phyloP scores from a whole-genome alignment of 2,329 filamentous ascomycete species.

The Leptographium wingfieldii region DNA sequence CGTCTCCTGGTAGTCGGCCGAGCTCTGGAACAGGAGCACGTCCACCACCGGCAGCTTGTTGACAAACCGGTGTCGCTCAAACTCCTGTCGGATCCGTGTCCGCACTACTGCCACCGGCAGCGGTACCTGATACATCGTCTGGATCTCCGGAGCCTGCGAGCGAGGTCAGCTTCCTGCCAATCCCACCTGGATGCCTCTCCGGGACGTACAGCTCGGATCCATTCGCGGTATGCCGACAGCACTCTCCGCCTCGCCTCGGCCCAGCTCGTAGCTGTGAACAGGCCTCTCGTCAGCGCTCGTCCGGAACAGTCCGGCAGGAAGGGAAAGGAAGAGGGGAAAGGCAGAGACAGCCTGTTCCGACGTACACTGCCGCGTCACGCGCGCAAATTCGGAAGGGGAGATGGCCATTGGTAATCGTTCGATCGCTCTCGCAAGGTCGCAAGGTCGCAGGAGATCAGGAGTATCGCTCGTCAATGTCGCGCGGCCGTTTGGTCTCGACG shows the following conservation, averaged over 20 bases:
- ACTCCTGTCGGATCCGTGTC: conserved; percentile 91
- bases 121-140: conserved; percentile 91
- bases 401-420: conserved; percentile 52
- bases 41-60: conserved; percentile 81
- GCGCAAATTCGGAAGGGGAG: conserved; percentile 83
- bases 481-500: background rate
- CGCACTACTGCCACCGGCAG: conserved; percentile 78
- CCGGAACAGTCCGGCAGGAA: background rate
- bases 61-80: conserved; percentile 89
- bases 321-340: background rate
- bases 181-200: background rate
- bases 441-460: background rate
- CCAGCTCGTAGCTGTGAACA: conserved; percentile 67
- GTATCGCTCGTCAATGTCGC: background rate
- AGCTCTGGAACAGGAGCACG: conserved; percentile 78
- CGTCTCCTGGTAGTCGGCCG: conserved; percentile 95
- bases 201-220: conserved; percentile 81
- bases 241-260: conserved; percentile 78
- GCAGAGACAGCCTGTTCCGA: conserved; percentile 8
- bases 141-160: conserved; percentile 79
- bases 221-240: conserved; percentile 80
- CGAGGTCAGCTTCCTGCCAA: background rate
- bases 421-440: background rate
- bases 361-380: conserved; percentile 67
- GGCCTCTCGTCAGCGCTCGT: background rate